Base-by-base conservation (phyloP, 2,329 filamentous ascomycete species). In the Xylaria digitata region DNA sequence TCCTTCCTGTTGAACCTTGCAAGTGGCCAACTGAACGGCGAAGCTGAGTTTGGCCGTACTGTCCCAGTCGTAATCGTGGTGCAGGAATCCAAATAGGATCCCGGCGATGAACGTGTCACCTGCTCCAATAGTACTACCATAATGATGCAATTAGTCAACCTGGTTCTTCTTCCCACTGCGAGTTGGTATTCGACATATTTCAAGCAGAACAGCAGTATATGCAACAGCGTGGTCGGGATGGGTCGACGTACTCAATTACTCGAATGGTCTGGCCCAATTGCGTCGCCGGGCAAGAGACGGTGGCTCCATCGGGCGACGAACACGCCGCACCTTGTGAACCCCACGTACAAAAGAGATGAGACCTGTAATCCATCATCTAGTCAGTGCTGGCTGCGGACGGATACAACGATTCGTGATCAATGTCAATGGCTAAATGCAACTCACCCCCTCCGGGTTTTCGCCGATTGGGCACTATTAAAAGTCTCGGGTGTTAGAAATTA, bases 71-170 rank as follows among this genome's bases (percentile, higher is more conserved):
- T 78, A 73, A 49, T 74, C 71, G 69, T 83, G 83, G 74, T 82
- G 85, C 63, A 85, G 78, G 67, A 92, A 77, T 42, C 82, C 84
- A 78, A 89, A 92, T 55, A 93, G 79, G 77, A 91, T 87, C 66
- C 90, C 90, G 40, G 90, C 91, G 70, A 91, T 87, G 74, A 93
- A 93, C 0, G 91, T 92, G 75, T 93, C 91, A 71, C 91, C 91
- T 49, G 91, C 91, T 61, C 91, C 91, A 67, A 93, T 85, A 6
- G 90, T 85, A 76, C 90, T 92, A 75, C 70, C 68, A 67, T 70
- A 63, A 67, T 67, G 70, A 66, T 54, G 5, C 56, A 55, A 45
- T 70, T 73, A 69, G 70, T 54, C 60, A 55, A 46, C 46, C 19
- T 57, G 32, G 40, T 42, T 60, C 17, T 61, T 19, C 30, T 37